Conservation (phyloP, 1,139 yeast genomes). For the Eremothecium coryli region DNA sequence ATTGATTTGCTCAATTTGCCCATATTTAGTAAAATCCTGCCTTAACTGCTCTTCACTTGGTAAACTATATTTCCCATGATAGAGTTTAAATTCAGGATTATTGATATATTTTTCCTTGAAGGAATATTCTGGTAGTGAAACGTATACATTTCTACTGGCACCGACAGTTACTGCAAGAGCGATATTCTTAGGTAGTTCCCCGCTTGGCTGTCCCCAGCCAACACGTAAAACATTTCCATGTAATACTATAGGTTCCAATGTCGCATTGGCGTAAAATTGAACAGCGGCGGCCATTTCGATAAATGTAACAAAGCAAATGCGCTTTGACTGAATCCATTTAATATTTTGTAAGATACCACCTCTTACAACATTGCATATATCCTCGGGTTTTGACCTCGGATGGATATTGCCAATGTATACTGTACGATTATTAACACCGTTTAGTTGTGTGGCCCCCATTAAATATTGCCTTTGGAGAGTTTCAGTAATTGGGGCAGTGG, state of each 20-base stretch:
- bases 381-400: conserved; percentile 70
- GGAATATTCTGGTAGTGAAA: conserved; percentile 47
- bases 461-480: conserved; percentile 53
- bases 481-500: conserved; percentile 29
- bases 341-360: conserved; percentile 72
- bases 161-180: conserved; percentile 74
- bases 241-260: conserved; percentile 64
- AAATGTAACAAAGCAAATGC: conserved; percentile 72
- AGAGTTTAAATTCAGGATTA: conserved; percentile 26
- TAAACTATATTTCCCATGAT: conserved; percentile 22
- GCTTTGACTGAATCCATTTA: conserved; percentile 66
- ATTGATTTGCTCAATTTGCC: conserved; percentile 75
- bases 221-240: conserved; percentile 66
- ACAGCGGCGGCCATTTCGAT: conserved; percentile 77
- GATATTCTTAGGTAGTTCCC: conserved; percentile 64
- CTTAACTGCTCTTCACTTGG: conserved; percentile 48
- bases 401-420: conserved; percentile 70
- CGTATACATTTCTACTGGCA: conserved; percentile 72
- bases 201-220: conserved; percentile 83
- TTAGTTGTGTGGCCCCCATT: conserved; percentile 66
- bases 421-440: conserved; percentile 69
- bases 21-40: conserved; percentile 59
- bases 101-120: conserved; percentile 29
- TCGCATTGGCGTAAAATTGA: conserved; percentile 71
- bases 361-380: conserved; percentile 73